Evolutionary conservation across 2,329 filamentous ascomycete species (phyloP), one percentile per base, ranked within the genome.

Genomic region (Fusarium sp.): DNA sequence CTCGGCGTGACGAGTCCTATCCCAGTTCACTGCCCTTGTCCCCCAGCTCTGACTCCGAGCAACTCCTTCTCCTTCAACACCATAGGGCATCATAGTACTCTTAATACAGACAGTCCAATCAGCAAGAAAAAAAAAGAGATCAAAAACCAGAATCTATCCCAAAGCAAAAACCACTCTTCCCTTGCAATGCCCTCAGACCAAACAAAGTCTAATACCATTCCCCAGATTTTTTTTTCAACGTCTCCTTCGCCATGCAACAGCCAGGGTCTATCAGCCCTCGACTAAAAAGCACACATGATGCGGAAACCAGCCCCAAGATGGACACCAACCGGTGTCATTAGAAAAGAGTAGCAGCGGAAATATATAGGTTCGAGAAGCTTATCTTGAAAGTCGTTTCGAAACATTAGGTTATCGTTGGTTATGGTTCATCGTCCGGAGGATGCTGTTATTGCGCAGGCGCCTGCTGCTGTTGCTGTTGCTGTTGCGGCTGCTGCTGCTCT

Each of bases 291-390:
- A 68, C 68, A 48, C 48, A 41, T 23, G 43, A 70, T 66, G 76
- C 64, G 73, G 72, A 72, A 71, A 66, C 76, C 75, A 77, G 76
- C 69, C 76, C 67, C 67, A 57, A 69, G 72, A 67, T 25, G 64
- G 68, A 76, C 74, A 68, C 65, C 35, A 39, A 9, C 43, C 20
- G 41, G 70, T 71, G 75, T 71, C 71, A 79, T 79, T 79, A 78
- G 71, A 79, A 78, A 71, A 75, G 62, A 71, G 73, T 72, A 77
- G 64, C 68, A 67, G 66, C 66, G 71, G 71, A 75, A 78, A 79
- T 79, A 74, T 78, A 77, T 77, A 79, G 70, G 67, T 67, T 73
- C 64, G 73, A 77, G 74, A 79, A 78, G 75, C 66, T 72, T 73
- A 79, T 77, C 65, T 71, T 74, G 67, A 74, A 71, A 63, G 68